Evolutionary conservation across 768 basidiomycete species (phyloP).

Genomic region (Suillus luteus): DNA sequence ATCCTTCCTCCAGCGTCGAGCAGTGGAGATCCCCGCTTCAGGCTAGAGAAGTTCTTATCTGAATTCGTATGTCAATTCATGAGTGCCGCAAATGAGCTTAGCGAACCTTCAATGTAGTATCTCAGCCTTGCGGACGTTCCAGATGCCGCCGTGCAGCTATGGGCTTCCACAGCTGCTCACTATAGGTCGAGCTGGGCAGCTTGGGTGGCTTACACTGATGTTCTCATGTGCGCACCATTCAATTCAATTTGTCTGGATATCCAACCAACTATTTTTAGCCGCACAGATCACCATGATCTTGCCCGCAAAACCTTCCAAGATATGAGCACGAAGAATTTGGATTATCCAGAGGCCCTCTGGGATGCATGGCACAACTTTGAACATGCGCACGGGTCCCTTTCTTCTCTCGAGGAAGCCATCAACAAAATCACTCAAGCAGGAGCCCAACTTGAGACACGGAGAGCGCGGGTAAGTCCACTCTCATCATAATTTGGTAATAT

Average conservation of each 20-base stretch:
- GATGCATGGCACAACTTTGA: slow-evolving; percentile 92
- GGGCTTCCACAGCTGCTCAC: slow-evolving; percentile 65
- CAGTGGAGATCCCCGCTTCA: slow-evolving; percentile 72
- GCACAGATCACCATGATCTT: slow-evolving; percentile 52
- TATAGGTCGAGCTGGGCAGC: slow-evolving; percentile 72
- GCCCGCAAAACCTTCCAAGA: slow-evolving; percentile 71
- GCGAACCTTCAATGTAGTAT: slow-evolving; percentile 42
- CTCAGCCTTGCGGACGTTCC: slow-evolving; percentile 41
- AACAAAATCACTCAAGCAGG: slow-evolving; percentile 68
- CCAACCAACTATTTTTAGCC: slow-evolving; percentile 36
- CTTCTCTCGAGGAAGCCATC: slow-evolving; percentile 61
- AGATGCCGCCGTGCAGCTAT: slow-evolving; percentile 61
- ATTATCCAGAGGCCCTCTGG: slow-evolving; percentile 96
- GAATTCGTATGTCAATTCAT: slow-evolving; percentile 59
- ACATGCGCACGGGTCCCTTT: slow-evolving; percentile 73
- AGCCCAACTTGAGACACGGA: slow-evolving; percentile 57
- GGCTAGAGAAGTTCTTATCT: slow-evolving; percentile 83
- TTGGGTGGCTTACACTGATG: slow-evolving; percentile 76
- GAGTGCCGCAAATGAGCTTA: not conserved
- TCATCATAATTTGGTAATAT: not conserved
- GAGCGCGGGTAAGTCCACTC: slow-evolving; percentile 57
- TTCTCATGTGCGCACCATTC: slow-evolving; percentile 58
- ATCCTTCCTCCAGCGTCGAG: slow-evolving; percentile 47
- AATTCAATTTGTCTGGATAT: slow-evolving; percentile 11
- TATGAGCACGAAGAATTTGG: slow-evolving; percentile 70